Conservation (phyloP, 208 protist species). For the Leishmania tarentolae region DNA sequence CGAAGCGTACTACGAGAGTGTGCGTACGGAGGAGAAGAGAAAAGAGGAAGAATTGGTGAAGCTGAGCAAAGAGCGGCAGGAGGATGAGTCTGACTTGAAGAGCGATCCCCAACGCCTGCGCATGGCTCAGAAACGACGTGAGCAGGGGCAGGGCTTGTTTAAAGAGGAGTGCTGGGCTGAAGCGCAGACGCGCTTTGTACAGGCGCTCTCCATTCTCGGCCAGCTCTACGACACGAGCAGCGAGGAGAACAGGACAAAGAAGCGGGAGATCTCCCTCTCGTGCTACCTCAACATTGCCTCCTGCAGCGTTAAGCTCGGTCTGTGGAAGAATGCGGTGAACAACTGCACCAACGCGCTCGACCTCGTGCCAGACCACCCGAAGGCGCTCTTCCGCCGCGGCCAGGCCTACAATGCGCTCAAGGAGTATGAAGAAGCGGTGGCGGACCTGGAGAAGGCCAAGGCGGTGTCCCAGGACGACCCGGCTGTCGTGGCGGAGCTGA, state of each 20-base stretch:
- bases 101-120: constrained; percentile 79
- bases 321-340: constrained; percentile 69
- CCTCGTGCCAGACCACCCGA: constrained; percentile 48
- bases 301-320: constrained; percentile 63
- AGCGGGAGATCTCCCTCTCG: constrained; percentile 62
- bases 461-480: constrained; percentile 45
- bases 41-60: constrained; percentile 58
- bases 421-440: constrained; percentile 52
- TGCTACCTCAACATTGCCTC: constrained; percentile 86
- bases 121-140: constrained; percentile 62
- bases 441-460: constrained; percentile 51
- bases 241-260: constrained; percentile 55
- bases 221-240: constrained; percentile 68
- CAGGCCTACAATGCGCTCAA: constrained; percentile 56
- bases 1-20: constrained; percentile 35
- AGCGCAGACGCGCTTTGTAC: constrained; percentile 74
- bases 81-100: constrained; percentile 65
- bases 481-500: constrained; percentile 53
- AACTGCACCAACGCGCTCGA: constrained; percentile 71
- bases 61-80: constrained; percentile 48
- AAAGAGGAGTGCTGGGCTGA: constrained; percentile 72
- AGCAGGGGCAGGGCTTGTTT: constrained; percentile 76
- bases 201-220: constrained; percentile 63
- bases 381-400: constrained; percentile 73
- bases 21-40: constrained; percentile 32